These are phyloP conservation scores for Penicillium griseofulvum DNA, from an alignment of 2,329 filamentous ascomycete genomes.

Conservation along the genomic window DNA sequence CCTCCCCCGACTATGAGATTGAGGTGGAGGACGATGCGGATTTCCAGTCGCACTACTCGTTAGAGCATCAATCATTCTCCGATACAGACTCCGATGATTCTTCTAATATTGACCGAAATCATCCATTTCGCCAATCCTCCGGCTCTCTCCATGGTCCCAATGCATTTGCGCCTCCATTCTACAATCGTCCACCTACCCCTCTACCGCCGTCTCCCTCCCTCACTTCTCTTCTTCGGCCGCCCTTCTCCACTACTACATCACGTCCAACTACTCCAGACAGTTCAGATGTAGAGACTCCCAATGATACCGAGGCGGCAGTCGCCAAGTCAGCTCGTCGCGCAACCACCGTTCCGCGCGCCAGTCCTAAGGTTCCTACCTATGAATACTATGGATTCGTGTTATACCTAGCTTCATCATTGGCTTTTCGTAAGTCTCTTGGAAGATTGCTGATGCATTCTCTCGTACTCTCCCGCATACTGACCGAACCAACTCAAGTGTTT, in stretches of 20 bases:
- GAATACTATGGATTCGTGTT: slow-evolving; percentile 99
- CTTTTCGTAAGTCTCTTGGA: slow-evolving; percentile 64
- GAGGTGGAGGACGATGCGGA: slow-evolving; percentile 43
- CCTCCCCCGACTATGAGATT: slow-evolving; percentile 28
- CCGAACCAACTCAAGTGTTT: slow-evolving; percentile 43
- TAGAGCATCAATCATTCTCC: slow-evolving; percentile 39
- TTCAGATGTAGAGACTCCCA: slow-evolving; percentile 74
- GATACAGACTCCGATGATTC: slow-evolving; percentile 37
- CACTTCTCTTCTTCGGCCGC: slow-evolving; percentile 79
- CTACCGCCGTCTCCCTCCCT: slow-evolving; percentile 88
- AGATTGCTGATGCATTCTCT: neutral
- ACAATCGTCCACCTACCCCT: slow-evolving; percentile 93
- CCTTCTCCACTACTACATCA: slow-evolving; percentile 66
- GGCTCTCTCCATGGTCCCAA: slow-evolving; percentile 44
- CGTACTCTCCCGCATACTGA: slow-evolving; percentile 3
- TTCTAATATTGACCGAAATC: slow-evolving; percentile 33
- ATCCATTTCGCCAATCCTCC: slow-evolving; percentile 42
- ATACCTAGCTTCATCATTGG: slow-evolving; percentile 81
- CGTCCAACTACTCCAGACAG: slow-evolving; percentile 91
- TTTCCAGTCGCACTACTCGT: slow-evolving; percentile 47
- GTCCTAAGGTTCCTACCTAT: slow-evolving; percentile 95
- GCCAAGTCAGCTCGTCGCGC: slow-evolving; percentile 59
- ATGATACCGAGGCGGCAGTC: slow-evolving; percentile 60
- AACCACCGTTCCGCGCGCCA: slow-evolving; percentile 73
- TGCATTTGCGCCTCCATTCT: slow-evolving; percentile 79